phyloP scores from a whole-genome alignment of 805 yeast species.

The Spathaspora passalidarum region DNA sequence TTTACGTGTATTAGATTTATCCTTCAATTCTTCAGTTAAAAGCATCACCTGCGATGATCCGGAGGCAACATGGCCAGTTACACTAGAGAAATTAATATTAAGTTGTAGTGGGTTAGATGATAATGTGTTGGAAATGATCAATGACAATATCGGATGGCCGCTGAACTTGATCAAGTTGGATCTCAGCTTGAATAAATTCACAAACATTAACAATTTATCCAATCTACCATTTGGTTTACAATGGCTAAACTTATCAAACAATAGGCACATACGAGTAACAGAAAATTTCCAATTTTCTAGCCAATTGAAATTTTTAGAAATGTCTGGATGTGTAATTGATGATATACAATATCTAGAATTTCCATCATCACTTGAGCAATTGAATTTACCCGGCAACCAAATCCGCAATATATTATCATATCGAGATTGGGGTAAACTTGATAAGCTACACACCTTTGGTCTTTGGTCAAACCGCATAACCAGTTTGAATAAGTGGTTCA shows the following conservation, averaged over 20 bases:
- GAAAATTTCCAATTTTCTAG: constrained; percentile 24
- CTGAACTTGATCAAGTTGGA: not conserved
- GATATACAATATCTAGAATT: constrained; percentile 19
- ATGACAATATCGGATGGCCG: no score
- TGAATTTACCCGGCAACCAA: constrained; percentile 25
- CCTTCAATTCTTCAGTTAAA: no score
- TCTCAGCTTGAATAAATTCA: not conserved
- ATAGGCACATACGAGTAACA: not conserved
- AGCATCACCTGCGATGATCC: no score
- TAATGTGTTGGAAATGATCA: no score
- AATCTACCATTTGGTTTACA: constrained; percentile 10
- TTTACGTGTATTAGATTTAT: no score
- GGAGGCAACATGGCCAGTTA: no score
- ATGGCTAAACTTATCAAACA: constrained; percentile 5
- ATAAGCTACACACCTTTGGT: constrained; percentile 19
- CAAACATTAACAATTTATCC: constrained; percentile 2
- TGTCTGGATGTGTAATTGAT: constrained; percentile 22
- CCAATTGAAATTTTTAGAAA: constrained; percentile 19
- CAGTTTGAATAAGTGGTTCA: constrained; percentile 16
- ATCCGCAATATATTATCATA: constrained; percentile 20
- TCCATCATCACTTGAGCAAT: constrained; percentile 17
- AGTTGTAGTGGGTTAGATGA: no score
- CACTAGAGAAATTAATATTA: no score
- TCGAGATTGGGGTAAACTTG: constrained; percentile 23
- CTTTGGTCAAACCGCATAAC: constrained; percentile 15